Evolutionary conservation across 495 filamentous ascomycete species (phyloP), one percentile per base, ranked within the genome.

Genomic region (Lasiosphaeria hispida): DNA sequence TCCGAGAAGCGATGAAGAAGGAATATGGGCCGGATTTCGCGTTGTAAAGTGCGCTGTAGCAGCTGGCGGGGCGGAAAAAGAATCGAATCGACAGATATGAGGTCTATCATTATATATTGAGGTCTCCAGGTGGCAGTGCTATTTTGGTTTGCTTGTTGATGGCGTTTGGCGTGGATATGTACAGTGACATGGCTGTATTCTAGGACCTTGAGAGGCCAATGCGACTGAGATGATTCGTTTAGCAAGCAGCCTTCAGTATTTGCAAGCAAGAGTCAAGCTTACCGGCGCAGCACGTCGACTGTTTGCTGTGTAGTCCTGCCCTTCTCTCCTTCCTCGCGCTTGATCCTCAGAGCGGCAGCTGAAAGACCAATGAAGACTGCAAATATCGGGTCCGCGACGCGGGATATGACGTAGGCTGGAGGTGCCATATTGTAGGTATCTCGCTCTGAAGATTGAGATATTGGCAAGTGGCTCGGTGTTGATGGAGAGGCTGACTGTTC

Each of bases 371-470:
- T 93, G 50, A 82, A 71, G 40, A 96, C 59, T 40, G 91, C 94
- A 68, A 97, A 98, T 60, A 96, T 65, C 15, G 93, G 94, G 67
- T 98, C 94, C 17, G 82, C 84, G 48, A 83, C 64, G 70, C 90
- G 92, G 59, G 80, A 83, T 41, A 84, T 82, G 57, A 84, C 78
- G 63, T 82, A 78, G 4, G 73, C 72, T 40, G 79, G 75, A 35
- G 79, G 63, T 38, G 78, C 72, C 81, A 83, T 83, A 60, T 38
- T 66, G 17, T n/a, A 33, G 11, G 4, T 17, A 37, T 11, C 17
- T 5, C 2, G 15, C 7, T n/a, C 9, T 10, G 7, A 17, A 6
- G 10, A 13, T 39, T 10, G n/a, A 4, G 33, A 7, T n/a, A 37
- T 41, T 35, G 33, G 14, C 44, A 48, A 48, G 13, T 55, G 33